Evolutionary conservation across 1,284 basidiomycete species (phyloP), one percentile per base, ranked within the genome.

Genomic region (Takashimella koratensis): DNA sequence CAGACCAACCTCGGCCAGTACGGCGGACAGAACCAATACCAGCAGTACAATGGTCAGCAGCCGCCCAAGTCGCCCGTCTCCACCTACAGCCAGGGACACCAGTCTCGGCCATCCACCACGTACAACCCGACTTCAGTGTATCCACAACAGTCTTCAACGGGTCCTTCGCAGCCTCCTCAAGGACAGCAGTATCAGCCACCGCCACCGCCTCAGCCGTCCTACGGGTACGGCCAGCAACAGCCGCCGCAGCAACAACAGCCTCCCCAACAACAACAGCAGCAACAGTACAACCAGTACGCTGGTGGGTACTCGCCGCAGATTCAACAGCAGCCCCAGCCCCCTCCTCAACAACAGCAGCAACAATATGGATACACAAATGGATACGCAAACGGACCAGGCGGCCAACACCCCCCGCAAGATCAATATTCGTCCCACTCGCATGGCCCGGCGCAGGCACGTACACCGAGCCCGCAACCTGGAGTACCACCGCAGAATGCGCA

Each of bases 391-490:
- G 51, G n/a, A n/a, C n/a, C n/a, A n/a, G n/a, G 50, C 19, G 13
- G 12, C 13, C 47, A 54, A 50, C 58, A 57, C 22, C 43, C 55
- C 21, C n/a, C n/a, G n/a, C 30, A 36, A 8, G 30, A 36, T 36
- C 30, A 36, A 36, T 8, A 8, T 8, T 36, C 30, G 30, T 36
- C 30, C 10, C 30, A 36, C 30, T 36, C 30, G 8, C 30, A 36
- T 36, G 30, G 30, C 16, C 30, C 30, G 30, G 30, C 30, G 16
- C 30, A 36, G 30, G 30, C 58, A 36, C 49, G 47, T 51, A 53
- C 59, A 51, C 47, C 56, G 56, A 70, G 67, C 53, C 75, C 75
- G 0, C 66, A 70, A 47, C 75, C 75, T 2, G 62, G 61, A 27
- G 58, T 61, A 20, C 62, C 70, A 1, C 75, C 75, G 8, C 45